Conservation (phyloP, 371 early-diverging fungal species). For the Smittium mucronatum region DNA sequence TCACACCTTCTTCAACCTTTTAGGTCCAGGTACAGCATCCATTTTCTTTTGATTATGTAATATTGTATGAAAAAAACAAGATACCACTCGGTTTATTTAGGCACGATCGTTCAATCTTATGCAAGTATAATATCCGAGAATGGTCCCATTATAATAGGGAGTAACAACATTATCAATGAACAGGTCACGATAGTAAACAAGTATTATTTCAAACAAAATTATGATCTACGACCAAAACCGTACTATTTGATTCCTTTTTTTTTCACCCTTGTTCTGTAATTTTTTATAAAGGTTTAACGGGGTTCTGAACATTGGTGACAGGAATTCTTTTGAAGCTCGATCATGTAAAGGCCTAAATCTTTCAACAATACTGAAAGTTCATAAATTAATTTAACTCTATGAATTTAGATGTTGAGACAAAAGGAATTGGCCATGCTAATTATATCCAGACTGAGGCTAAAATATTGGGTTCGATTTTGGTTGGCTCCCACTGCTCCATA, state of each 20-base stretch:
- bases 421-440: slow-evolving; percentile 36
- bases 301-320: slow-evolving; percentile 36
- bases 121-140: slow-evolving; percentile 32
- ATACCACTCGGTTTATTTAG: too few species aligned
- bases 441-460: slow-evolving; percentile 35
- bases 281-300: slow-evolving; percentile 11
- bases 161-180: slow-evolving; percentile 41
- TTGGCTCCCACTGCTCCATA: slow-evolving; percentile 41
- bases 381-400: neutral
- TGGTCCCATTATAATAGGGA: slow-evolving; percentile 39
- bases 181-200: slow-evolving; percentile 36
- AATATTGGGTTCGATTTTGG: slow-evolving; percentile 16
- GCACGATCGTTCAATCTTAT: slow-evolving; percentile 27
- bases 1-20: too few species aligned
- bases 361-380: neutral
- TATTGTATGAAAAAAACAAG: too few species aligned
- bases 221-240: neutral
- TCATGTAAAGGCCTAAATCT: slow-evolving; percentile 13
- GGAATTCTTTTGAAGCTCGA: slow-evolving; percentile 39
- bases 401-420: slow-evolving; percentile 31
- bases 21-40: too few species aligned
- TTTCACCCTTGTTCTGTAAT: too few species aligned
- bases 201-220: slow-evolving; percentile 11
- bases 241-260: too few species aligned
- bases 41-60: too few species aligned